Percentiles rank a stretch among this genome's conserved stretches.
Conservation (phyloP, 139 green algal species). For the Desmodesmus armatus region DNA sequence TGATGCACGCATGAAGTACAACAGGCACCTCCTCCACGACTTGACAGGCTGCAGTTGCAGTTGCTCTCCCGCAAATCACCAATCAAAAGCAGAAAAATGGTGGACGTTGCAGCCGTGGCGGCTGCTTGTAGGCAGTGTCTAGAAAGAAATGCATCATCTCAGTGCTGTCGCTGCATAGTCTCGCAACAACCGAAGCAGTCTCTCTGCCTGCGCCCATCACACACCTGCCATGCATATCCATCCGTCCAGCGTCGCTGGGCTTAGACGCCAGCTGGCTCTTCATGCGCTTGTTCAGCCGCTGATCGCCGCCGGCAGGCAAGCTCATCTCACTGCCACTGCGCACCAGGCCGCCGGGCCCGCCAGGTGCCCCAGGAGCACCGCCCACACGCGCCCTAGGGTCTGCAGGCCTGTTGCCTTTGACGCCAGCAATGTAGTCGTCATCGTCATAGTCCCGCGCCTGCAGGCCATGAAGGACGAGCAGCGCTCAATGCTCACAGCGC, state of each 20-base stretch:
- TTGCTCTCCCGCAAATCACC: not conserved
- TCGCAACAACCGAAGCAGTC: no score
- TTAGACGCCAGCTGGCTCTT: conserved; percentile 30
- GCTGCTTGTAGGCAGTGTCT: no score
- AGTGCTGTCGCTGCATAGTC: no score
- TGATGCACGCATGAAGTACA: not conserved
- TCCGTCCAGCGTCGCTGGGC: not conserved
- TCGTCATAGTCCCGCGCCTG: conserved; percentile 43
- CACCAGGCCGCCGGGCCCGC: not conserved
- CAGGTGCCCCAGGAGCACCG: not conserved
- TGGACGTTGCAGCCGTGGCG: no score
- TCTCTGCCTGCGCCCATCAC: no score
- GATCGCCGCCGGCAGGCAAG: conserved; percentile 13
- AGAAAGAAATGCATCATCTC: no score
- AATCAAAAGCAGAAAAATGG: not conserved
- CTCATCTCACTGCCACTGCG: conserved; percentile 43
- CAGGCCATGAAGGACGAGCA: not conserved
- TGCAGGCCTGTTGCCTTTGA: not conserved
- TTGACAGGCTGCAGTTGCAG: no score
- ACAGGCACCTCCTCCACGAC: not conserved
- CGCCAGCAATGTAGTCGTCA: conserved; percentile 36
- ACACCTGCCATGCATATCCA: conserved; percentile 16
- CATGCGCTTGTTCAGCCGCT: conserved; percentile 34
- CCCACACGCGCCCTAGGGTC: conserved; percentile 1
- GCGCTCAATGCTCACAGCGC: no score